Evolutionary conservation across 345 rosid species (phyloP), one percentile per base, ranked within the genome.

Genomic region (Limnanthes douglasii): DNA sequence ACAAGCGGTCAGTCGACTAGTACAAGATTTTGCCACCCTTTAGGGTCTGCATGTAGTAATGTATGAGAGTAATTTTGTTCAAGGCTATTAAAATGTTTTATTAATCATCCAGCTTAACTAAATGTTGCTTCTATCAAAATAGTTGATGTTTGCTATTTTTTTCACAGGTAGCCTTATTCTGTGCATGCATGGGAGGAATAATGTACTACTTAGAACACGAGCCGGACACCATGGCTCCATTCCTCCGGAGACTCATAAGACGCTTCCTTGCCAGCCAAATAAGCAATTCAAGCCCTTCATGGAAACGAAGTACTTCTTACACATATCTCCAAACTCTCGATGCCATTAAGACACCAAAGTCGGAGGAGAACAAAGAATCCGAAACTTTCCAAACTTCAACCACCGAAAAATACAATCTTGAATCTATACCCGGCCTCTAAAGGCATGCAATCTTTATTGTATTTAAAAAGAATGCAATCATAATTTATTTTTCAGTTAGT

Each of bases 101-200:
- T n/a, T n/a, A n/a, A n/a, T n/a, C n/a, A n/a, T n/a, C n/a, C n/a
- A n/a, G n/a, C n/a, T n/a, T n/a, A n/a, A n/a, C n/a, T n/a, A n/a
- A n/a, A n/a, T n/a, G n/a, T n/a, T n/a, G n/a, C n/a, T n/a, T n/a
- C n/a, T n/a, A n/a, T n/a, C n/a, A n/a, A n/a, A n/a, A n/a, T n/a
- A n/a, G n/a, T n/a, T n/a, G n/a, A n/a, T n/a, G n/a, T n/a, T n/a
- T n/a, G n/a, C n/a, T n/a, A n/a, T n/a, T n/a, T n/a, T 10, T 24
- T 32, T 39, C 50, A 11, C 86, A 92, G 99, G 99, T 92, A 45
- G 90, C 86, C 12, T 40, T 92, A 37, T 92, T 85, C 45, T 81
- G 93, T 61, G 90, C 80, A 15, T 92, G 95, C 60, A 92, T 92
- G 93, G 99, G 99, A 60, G 99, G 94, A 62, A 64, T 92, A 18